These are phyloP conservation scores for Saccharomyces hybrid DNA, from an alignment of 1,139 yeast species.

Conservation along the genomic window DNA sequence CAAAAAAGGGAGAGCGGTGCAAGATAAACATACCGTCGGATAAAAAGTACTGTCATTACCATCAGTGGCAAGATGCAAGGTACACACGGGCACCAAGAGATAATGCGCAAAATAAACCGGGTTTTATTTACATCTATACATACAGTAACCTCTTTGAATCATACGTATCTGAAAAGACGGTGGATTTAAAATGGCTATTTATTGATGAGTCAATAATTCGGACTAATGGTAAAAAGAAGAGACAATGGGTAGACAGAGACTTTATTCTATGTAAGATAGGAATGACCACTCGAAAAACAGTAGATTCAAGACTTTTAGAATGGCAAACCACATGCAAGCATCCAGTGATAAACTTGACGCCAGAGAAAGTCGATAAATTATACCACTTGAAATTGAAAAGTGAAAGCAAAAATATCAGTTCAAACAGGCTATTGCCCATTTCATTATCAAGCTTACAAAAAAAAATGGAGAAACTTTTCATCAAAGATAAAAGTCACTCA, in stretches of 20 bases:
- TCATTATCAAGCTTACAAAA: slow-evolving; percentile 11
- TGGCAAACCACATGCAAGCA: slow-evolving; percentile 27
- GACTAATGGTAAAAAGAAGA: slow-evolving; percentile 7
- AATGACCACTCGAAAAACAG: slow-evolving; percentile 25
- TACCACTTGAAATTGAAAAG: background rate
- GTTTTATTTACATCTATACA: slow-evolving; percentile 29
- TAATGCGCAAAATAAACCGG: slow-evolving; percentile 10
- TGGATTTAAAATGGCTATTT: slow-evolving; percentile 19
- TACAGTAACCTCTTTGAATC: slow-evolving; percentile 22
- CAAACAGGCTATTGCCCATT: slow-evolving; percentile 2
- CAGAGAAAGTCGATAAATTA: slow-evolving; percentile 13
- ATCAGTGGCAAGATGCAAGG: slow-evolving; percentile 13
- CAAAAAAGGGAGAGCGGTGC: slow-evolving; percentile 19
- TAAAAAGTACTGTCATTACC: slow-evolving; percentile 14
- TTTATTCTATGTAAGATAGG: slow-evolving; percentile 27
- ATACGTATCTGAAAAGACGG: slow-evolving; percentile 5
- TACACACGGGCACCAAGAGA: background rate
- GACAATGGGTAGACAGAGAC: slow-evolving; percentile 15
- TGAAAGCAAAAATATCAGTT: background rate
- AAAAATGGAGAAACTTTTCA: slow-evolving; percentile 1
- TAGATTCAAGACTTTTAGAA: slow-evolving; percentile 21
- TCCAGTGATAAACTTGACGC: slow-evolving; percentile 23
- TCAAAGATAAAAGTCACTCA: background rate
- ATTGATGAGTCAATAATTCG: slow-evolving; percentile 20
- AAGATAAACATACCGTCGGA: slow-evolving; percentile 8